Evolutionary conservation across 345 rosid species (phyloP).

Genomic region (Physaria fendleri): DNA sequence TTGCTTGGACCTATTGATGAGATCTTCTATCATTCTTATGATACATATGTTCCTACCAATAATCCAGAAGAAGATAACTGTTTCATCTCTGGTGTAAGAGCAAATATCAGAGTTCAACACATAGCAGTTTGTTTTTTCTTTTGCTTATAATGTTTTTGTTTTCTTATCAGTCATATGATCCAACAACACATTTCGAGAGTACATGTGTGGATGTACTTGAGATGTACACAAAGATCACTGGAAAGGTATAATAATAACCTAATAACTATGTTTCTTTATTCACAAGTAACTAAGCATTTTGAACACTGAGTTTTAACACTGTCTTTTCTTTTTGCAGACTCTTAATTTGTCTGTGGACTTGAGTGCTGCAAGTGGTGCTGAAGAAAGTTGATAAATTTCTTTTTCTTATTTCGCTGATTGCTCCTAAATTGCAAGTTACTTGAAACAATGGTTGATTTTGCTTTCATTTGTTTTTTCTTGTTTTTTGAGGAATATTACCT

Average conservation of each 20-base stretch:
- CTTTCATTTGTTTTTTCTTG: neutral
- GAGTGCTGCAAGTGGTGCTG: constrained; percentile 73
- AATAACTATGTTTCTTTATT: constrained; percentile 1
- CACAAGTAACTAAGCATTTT: neutral
- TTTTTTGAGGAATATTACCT: neutral
- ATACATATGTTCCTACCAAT: constrained; percentile 72
- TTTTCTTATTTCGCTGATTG: neutral
- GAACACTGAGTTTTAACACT: neutral
- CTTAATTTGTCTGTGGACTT: constrained; percentile 76
- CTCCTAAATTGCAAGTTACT: constrained; percentile 8
- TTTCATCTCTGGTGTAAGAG: constrained; percentile 85
- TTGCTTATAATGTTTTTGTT: constrained; percentile 1
- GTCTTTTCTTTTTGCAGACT: constrained; percentile 37
- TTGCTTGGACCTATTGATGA: constrained; percentile 85
- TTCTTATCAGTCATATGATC: constrained; percentile 56
- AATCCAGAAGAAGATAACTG: constrained; percentile 77
- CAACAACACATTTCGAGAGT: constrained; percentile 85
- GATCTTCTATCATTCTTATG: constrained; percentile 72
- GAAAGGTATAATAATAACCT: constrained; percentile 61
- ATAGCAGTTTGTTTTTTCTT: neutral
- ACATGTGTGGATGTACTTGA: constrained; percentile 68
- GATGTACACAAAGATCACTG: constrained; percentile 74
- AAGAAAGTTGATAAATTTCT: constrained; percentile 13
- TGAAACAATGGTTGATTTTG: constrained; percentile 4
- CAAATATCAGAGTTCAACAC: neutral